A percentile compares a stretch with the other conserved stretches of the same genome.
These are phyloP conservation scores for Sodiomyces alkalinus DNA, from an alignment of 2,329 filamentous ascomycete species.

Conservation along the genomic window DNA sequence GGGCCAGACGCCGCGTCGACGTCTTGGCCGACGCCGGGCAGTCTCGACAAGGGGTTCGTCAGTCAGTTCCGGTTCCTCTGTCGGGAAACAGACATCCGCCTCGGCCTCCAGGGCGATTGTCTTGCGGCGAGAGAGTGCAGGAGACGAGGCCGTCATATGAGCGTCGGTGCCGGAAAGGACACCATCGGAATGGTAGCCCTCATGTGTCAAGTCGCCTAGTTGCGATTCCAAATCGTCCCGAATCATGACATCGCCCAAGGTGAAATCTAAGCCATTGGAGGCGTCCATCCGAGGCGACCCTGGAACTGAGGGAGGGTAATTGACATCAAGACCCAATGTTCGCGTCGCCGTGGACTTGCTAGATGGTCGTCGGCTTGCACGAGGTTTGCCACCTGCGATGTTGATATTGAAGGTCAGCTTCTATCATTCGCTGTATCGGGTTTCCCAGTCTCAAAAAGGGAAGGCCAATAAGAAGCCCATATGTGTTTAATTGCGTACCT, in stretches of 20 bases:
- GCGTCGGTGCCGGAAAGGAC: constrained; percentile 14
- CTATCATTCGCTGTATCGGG: no score
- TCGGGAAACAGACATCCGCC: constrained; percentile 87
- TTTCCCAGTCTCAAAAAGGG: no score
- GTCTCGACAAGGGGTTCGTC: constrained; percentile 45
- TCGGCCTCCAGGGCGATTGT: constrained; percentile 52
- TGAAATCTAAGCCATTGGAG: constrained; percentile 34
- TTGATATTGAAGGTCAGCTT: no score
- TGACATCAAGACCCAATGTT: constrained; percentile 30
- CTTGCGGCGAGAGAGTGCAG: constrained; percentile 25
- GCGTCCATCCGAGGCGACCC: constrained; percentile 41
- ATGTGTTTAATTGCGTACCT: no score
- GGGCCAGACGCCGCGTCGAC: constrained; percentile 63
- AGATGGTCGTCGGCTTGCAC: constrained; percentile 28
- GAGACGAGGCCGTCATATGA: constrained; percentile 7
- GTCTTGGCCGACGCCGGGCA: constrained; percentile 14
- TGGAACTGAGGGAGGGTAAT: constrained; percentile 54
- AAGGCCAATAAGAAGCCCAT: no score
- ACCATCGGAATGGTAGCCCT: constrained; percentile 14
- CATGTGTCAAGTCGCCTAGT: constrained; percentile 15
- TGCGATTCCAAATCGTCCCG: constrained; percentile 42
- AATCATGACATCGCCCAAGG: constrained; percentile 56
- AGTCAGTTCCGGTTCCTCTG: constrained; percentile 62
- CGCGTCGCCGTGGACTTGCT: constrained; percentile 33
- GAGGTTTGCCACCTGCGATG: no score